A percentile compares a stretch with the other conserved stretches of the same genome.
These are phyloP conservation scores for Cercophora sp. DNA, from an alignment of 495 filamentous ascomycete species.

Conservation along the genomic window DNA sequence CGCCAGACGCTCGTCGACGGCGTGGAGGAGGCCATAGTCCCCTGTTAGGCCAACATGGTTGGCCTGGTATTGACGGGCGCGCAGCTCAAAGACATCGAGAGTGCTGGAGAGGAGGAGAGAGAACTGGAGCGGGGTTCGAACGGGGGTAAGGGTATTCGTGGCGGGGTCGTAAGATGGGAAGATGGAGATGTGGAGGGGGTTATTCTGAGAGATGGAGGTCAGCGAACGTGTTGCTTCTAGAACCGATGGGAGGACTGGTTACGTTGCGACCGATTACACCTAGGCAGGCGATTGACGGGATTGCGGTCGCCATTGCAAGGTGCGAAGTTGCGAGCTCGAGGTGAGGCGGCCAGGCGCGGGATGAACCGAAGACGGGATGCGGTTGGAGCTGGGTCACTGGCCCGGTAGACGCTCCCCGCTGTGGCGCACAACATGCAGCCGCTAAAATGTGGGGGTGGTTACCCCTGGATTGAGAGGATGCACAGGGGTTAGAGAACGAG, in stretches of 20 bases:
- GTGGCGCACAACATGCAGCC: not conserved
- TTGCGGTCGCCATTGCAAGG: conserved; percentile 41
- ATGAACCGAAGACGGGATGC: not conserved
- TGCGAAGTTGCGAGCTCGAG: not conserved
- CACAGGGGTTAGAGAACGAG: too few relatives aligned
- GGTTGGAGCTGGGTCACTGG: conserved; percentile 1
- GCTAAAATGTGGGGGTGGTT: conserved; percentile 9
- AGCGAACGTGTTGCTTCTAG: too few relatives aligned
- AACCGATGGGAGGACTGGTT: conserved; percentile 27
- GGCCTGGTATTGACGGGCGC: conserved; percentile 59
- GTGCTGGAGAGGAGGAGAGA: conserved; percentile 85
- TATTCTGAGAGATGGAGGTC: too few relatives aligned
- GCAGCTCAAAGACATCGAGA: conserved; percentile 88
- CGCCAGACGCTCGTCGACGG: conserved; percentile 85
- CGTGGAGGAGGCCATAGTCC: conserved; percentile 87
- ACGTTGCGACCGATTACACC: conserved; percentile 89
- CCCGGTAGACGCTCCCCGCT: too few relatives aligned
- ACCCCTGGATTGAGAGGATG: not conserved
- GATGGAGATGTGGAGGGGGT: conserved; percentile 87
- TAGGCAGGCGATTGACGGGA: conserved; percentile 82
- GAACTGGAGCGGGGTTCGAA: conserved; percentile 70
- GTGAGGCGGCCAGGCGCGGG: not conserved
- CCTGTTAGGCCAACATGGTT: conserved; percentile 55
- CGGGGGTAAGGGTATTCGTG: conserved; percentile 42
- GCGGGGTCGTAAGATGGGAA: conserved; percentile 65